Base-by-base conservation (phyloP, 1,284 basidiomycete genomes). In the Fomitopsis palustris region DNA sequence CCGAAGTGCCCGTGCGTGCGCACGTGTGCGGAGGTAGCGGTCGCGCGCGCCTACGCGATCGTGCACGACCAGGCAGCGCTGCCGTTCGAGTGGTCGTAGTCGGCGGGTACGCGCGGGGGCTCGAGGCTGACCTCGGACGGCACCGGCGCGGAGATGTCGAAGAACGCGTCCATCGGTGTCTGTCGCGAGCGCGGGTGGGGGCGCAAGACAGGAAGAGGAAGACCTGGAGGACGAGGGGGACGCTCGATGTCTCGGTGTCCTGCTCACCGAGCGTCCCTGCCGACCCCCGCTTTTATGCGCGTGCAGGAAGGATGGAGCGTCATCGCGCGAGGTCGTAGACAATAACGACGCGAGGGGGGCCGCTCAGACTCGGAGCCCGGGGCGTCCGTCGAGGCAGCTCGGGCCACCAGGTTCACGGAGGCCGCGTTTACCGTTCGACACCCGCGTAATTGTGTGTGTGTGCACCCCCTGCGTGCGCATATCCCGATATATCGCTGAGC, bases 131-230 rank as follows among this genome's bases (percentile, higher is more conserved):
- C 41, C 59, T 61, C 59, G 17, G 43, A 31, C 27, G 59, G 59
- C 3, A 60, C 38, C 14, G 59, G 55, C 0, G 41, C n/a, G n/a
- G 59, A 52, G 19, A 61, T 52, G 53, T 29, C 41, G 55, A 61
- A 59, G 58, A 59, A 61, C n/a, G 55, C 43, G 53, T 61, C 59
- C 59, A 61, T 61, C 42, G 43, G 14, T 8, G 25, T 38, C n/a
- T 21, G n/a, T n/a, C n/a, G 39, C 21, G 52, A 54, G 43, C 25
- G n/a, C n/a, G n/a, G 14, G 45, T 27, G 27, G 45, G 45, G 14
- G 7, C 25, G 25, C 45, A 25, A 47, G n/a, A n/a, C n/a, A n/a
- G 14, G 45, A 27, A 47, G 45, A 27, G 25, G 27, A 47, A 29
- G 25, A 12, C 45, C 25, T n/a, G 29, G 45, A 47, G 16, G 45